Evolutionary conservation across 2,329 filamentous ascomycete genomes (phyloP), one percentile per base, ranked within the genome.

Genomic region (Fusarium paranaense): DNA sequence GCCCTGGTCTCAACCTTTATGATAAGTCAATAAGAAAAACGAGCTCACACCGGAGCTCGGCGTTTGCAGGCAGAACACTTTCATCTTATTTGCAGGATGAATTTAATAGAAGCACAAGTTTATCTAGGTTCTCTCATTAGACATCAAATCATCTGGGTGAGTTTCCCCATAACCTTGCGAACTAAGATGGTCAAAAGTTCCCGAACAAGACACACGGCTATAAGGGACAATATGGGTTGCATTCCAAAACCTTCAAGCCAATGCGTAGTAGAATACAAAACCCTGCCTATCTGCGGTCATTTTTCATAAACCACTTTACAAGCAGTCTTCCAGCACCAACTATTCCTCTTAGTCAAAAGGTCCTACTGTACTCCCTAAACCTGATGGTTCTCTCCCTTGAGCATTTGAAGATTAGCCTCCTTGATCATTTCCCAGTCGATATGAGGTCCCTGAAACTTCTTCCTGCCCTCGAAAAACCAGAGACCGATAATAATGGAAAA

Each of bases 371-470:
- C 20, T n/a, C 8, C 22, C 20, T 60, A 68, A 18, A 57, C 20
- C 13, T 37, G 16, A 22, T 42, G 33, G 11, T 27, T 30, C 35
- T 42, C 35, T 5, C 37, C 62, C 27, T 62, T 40, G 5, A 69
- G 50, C n/a, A 54, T 62, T 5, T 70, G 64, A 4, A n/a, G 62
- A 11, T 70, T 70, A 8, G 67, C 64, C 16, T 70, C 67, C 27
- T 63, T 70, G 25, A 70, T 70, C 11, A 70, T 42, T 13, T 70
- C 65, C 68, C 64, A 70, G n/a, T 70, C 65, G 11, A 70, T 68
- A 22, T 64, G 37, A 11, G 68, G 68, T 4, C 68, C 68, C 35
- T 70, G 27, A 52, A 70, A 70, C n/a, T 64, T 64, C 56, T 64
- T 67, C 9, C 38, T 58, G 3, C 68, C 68, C 9, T 38, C 35